Evolutionary conservation across 495 filamentous ascomycete species (phyloP), one percentile per base, ranked within the genome.

Genomic region (Margaritispora aquatica): DNA sequence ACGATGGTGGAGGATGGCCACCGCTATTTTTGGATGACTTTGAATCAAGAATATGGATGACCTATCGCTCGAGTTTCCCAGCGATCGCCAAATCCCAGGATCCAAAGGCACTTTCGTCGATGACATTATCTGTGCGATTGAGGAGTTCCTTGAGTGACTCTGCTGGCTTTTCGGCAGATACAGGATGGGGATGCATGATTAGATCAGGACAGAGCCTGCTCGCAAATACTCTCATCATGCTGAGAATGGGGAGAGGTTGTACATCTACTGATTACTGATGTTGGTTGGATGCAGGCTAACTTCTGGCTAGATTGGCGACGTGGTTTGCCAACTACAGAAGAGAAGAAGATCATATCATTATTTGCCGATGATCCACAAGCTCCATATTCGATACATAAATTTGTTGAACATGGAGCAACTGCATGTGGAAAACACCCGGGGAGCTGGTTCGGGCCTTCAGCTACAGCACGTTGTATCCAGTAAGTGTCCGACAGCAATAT

Each of bases 131-230:
- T 20, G 92, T 96, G 68, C 86, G 90, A 34, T 72, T 97, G 58
- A 83, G 90, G 65, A 93, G 79, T 47, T 89, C 92, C 66, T 77
- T 97, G 26, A 81, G 84, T 26, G 90, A 94, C 55, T 80, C 89
- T 54, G 77, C 78, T 23, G 92, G 91, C 20, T 99, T 99, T 74
- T 86, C 90, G 21, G 93, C 89, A 1, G 95, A 99, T 71, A 90
- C 89, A 0, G 94, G 94, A 31, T 99, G 95, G 92, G 95, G 95
- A 0, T 99, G 95, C 67, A 99, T 99, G 95, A 97, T 99, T 63
- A 80, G 95, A 64, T 96, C 93, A 0, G 95, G 94, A 11, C 95
- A 99, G 74, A 89, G 90, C 64, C 76, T 99, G 17, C 75, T 99
- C 29, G 94, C 92, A 34, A 97, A 97, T 69, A 80, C 93, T 3